Evolutionary conservation across 768 basidiomycete genomes (phyloP).

Genomic region (Infundibulicybe gibba): DNA sequence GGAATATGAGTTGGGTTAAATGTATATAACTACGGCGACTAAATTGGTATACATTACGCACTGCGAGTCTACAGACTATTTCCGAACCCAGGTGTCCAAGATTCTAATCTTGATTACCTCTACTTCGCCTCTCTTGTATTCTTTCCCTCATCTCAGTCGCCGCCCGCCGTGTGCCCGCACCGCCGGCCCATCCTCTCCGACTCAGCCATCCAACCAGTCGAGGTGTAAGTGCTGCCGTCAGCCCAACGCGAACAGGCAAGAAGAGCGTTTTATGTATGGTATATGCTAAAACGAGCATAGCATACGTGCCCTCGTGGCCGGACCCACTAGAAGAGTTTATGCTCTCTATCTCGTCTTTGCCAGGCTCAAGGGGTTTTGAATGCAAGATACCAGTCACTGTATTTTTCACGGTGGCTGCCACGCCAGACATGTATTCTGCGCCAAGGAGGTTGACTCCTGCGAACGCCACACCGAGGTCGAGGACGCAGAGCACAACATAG

Average conservation of each 20-base stretch:
- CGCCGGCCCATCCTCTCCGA: slow-evolving; percentile 78
- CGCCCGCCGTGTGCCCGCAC: slow-evolving; percentile 65
- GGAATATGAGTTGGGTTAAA: not conserved
- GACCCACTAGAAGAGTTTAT: slow-evolving; percentile 20
- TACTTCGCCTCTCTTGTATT: slow-evolving; percentile 32
- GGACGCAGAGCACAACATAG: slow-evolving; percentile 65
- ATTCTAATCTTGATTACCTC: slow-evolving; percentile 6
- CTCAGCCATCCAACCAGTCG: slow-evolving; percentile 82
- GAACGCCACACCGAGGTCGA: slow-evolving; percentile 88
- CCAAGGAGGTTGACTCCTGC: slow-evolving; percentile 83
- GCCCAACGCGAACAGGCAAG: slow-evolving; percentile 82
- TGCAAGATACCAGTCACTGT: slow-evolving; percentile 39
- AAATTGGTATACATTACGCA: slow-evolving; percentile 1
- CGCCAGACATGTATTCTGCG: slow-evolving; percentile 80
- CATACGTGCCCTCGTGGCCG: slow-evolving; percentile 78
- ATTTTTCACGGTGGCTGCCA: slow-evolving; percentile 57
- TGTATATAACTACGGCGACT: not conserved
- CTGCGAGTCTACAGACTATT: slow-evolving; percentile 2
- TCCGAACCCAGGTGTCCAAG: not conserved
- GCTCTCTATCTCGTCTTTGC: slow-evolving; percentile 57
- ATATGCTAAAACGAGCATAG: slow-evolving; percentile 91
- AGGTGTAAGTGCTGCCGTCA: slow-evolving; percentile 86
- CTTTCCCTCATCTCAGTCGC: slow-evolving; percentile 48
- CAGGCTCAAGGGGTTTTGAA: slow-evolving; percentile 60
- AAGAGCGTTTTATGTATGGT: slow-evolving; percentile 95